These are phyloP conservation scores for Fagus crenata DNA, from an alignment of 306 rosid species.

Conservation along the genomic window DNA sequence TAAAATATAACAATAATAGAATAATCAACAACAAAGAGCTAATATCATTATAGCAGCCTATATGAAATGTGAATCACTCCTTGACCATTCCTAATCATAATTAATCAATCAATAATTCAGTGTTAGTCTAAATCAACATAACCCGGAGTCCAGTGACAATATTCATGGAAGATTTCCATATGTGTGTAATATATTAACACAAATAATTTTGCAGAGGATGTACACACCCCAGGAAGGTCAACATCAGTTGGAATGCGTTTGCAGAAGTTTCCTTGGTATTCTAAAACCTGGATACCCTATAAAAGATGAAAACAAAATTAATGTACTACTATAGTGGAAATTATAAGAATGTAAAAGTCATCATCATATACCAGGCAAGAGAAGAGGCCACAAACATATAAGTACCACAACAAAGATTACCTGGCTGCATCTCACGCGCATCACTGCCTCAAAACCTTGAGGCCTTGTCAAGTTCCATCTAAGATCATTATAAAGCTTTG, in stretches of 20 bases:
- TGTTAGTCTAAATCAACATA: too few species aligned
- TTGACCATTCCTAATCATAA: too few species aligned
- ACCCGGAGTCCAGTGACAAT: not conserved
- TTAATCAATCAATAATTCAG: too few species aligned
- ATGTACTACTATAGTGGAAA: conserved; percentile 16
- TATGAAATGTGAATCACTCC: not conserved
- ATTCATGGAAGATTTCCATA: not conserved
- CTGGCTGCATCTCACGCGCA: conserved; percentile 99
- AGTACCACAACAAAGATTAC: conserved; percentile 37
- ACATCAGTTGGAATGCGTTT: conserved; percentile 94
- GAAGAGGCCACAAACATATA: not conserved
- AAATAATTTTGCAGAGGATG: conserved; percentile 26
- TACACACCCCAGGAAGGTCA: conserved; percentile 90
- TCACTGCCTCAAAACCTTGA: conserved; percentile 96
- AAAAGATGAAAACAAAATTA: conserved; percentile 23
- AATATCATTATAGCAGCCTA: too few species aligned
- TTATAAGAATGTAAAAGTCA: not conserved
- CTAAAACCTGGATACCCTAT: conserved; percentile 95
- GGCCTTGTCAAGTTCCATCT: conserved; percentile 98
- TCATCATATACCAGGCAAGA: not conserved
- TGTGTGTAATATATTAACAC: not conserved
- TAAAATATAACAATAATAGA: not conserved
- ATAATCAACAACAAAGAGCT: not conserved
- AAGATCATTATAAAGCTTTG: conserved; percentile 94
- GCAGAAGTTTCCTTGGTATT: conserved; percentile 87